Percentiles rank a stretch among this genome's conserved stretches.
Evolutionary conservation across 768 basidiomycete genomes (phyloP).

Genomic region (Auricularia heimuer): DNA sequence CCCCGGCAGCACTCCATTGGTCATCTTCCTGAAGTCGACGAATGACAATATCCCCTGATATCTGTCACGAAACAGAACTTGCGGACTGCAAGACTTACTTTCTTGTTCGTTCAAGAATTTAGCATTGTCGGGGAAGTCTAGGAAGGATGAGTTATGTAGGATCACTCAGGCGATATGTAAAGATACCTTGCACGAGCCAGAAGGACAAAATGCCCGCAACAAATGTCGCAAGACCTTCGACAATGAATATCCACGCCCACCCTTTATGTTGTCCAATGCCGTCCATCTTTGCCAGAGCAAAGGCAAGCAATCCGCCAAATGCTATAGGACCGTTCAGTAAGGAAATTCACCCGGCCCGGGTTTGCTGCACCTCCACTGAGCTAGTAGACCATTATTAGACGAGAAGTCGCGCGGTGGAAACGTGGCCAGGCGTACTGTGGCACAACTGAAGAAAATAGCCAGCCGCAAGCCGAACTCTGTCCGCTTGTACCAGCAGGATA

Average conservation of each 20-base stretch:
- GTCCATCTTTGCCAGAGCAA: slow-evolving; percentile 47
- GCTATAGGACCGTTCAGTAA: slow-evolving; percentile 15
- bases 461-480: slow-evolving; percentile 63
- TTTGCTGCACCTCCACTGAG: neutral
- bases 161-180: neutral
- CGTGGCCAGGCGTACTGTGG: slow-evolving; percentile 29
- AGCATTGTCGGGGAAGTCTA: slow-evolving; percentile 66
- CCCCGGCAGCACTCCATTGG: slow-evolving; percentile 34
- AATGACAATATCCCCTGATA: slow-evolving; percentile 49
- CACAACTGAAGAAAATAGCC: slow-evolving; percentile 71
- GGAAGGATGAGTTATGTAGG: neutral
- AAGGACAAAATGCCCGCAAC: slow-evolving; percentile 48
- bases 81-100: slow-evolving; percentile 25
- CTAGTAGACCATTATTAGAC: neutral
- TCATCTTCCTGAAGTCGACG: slow-evolving; percentile 55
- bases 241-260: slow-evolving; percentile 62
- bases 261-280: slow-evolving; percentile 42
- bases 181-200: slow-evolving; percentile 47
- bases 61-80: neutral
- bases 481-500: slow-evolving; percentile 71
- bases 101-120: slow-evolving; percentile 59
- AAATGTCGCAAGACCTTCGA: slow-evolving; percentile 63
- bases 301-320: slow-evolving; percentile 56
- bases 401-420: neutral
- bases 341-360: neutral